These are phyloP conservation scores for Crotalaria pallida DNA, from an alignment of 306 rosid species.

Conservation along the genomic window DNA sequence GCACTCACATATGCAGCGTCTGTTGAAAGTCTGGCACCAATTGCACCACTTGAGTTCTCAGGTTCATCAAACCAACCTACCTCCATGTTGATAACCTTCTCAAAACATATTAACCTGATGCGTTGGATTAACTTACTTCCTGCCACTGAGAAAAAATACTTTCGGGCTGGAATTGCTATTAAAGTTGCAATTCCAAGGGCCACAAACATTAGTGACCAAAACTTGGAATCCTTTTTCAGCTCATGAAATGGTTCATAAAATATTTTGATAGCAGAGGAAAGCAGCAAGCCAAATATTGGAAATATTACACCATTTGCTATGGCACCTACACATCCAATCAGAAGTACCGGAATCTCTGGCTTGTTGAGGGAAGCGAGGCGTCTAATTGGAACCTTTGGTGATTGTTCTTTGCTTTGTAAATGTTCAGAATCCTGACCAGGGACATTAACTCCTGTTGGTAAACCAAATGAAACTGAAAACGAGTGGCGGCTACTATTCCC, in stretches of 20 bases:
- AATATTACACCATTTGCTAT: slow-evolving; percentile 40
- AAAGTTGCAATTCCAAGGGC: slow-evolving; percentile 45
- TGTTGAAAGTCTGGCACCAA: slow-evolving; percentile 74
- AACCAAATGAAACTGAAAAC: slow-evolving; percentile 47
- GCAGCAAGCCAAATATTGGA: slow-evolving; percentile 48
- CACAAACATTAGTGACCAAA: slow-evolving; percentile 62
- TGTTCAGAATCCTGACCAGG: slow-evolving; percentile 26
- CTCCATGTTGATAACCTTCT: slow-evolving; percentile 68
- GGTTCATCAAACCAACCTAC: slow-evolving; percentile 81
- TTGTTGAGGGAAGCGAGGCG: slow-evolving; percentile 74
- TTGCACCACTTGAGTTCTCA: slow-evolving; percentile 55
- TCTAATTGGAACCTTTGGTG: slow-evolving; percentile 34
- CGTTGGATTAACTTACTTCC: slow-evolving; percentile 63
- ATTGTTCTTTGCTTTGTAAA: slow-evolving; percentile 15
- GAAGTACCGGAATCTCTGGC: slow-evolving; percentile 67
- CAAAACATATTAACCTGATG: slow-evolving; percentile 59
- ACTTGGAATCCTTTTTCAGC: slow-evolving; percentile 49
- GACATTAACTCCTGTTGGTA: slow-evolving; percentile 41
- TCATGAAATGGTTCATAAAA: slow-evolving; percentile 46
- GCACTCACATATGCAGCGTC: slow-evolving; percentile 74
- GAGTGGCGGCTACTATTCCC: slow-evolving; percentile 64
- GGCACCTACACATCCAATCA: slow-evolving; percentile 56
- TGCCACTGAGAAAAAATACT: slow-evolving; percentile 59
- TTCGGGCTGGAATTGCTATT: slow-evolving; percentile 39
- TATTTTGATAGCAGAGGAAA: slow-evolving; percentile 49